These are phyloP conservation scores for Physaria fendleri DNA, from an alignment of 345 rosid species.

Conservation along the genomic window DNA sequence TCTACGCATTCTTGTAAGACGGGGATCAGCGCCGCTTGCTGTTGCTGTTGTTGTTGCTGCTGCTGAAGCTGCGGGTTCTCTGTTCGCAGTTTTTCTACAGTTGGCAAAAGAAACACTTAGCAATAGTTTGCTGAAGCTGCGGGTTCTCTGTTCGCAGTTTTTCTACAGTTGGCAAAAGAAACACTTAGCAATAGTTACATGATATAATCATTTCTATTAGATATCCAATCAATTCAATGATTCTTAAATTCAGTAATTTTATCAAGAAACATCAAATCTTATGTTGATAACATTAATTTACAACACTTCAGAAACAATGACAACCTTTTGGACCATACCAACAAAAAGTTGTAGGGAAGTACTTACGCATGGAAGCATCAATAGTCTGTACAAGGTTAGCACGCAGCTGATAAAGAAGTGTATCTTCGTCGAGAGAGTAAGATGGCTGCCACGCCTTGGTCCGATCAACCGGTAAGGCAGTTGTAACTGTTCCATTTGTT, in stretches of 20 bases:
- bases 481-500: too few species aligned
- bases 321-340: neutral
- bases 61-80: slow-evolving; percentile 41
- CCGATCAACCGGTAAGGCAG: too few species aligned
- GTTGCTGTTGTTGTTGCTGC: slow-evolving; percentile 36
- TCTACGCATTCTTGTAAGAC: slow-evolving; percentile 77
- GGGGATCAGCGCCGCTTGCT: slow-evolving; percentile 59
- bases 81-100: slow-evolving; percentile 51
- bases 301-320: slow-evolving; percentile 9
- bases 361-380: too few species aligned
- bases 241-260: neutral
- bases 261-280: neutral
- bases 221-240: neutral
- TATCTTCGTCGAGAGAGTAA: too few species aligned
- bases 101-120: slow-evolving; percentile 12
- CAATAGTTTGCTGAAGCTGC: slow-evolving; percentile 18
- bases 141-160: slow-evolving; percentile 41
- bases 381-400: too few species aligned
- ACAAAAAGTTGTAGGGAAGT: neutral
- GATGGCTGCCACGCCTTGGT: too few species aligned
- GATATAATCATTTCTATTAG: neutral
- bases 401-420: too few species aligned
- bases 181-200: neutral
- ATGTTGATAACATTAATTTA: neutral
- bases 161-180: slow-evolving; percentile 40